These are phyloP conservation scores for Colletotrichum euphorbiae DNA, from an alignment of 2,329 filamentous ascomycete species.

Conservation along the genomic window DNA sequence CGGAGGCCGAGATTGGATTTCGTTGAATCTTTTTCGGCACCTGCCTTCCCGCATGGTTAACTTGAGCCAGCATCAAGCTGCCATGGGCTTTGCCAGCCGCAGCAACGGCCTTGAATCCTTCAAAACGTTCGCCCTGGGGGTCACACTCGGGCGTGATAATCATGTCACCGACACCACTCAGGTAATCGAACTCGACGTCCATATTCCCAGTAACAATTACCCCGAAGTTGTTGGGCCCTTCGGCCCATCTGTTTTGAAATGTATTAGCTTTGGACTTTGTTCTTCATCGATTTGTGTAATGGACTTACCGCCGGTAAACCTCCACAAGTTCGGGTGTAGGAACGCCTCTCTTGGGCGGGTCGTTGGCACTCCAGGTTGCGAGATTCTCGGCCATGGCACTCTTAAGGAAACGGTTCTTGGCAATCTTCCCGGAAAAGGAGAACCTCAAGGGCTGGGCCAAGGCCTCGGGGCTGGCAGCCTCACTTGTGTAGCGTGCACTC, in stretches of 20 bases:
- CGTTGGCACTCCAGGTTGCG: constrained; percentile 68
- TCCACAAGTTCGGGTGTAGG: constrained; percentile 58
- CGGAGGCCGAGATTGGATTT: constrained; percentile 56
- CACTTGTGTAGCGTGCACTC: constrained; percentile 18
- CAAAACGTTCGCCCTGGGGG: constrained; percentile 68
- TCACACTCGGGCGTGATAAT: constrained; percentile 67
- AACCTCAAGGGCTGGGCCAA: constrained; percentile 61
- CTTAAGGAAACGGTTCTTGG: constrained; percentile 75
- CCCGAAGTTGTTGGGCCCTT: constrained; percentile 60
- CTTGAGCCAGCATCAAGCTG: constrained; percentile 69
- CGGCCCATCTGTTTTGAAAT: constrained; percentile 60
- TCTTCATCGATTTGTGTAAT: background rate
- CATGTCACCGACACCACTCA: constrained; percentile 67
- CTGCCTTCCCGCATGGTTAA: constrained; percentile 73
- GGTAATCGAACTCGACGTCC: constrained; percentile 70
- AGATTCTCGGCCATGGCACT: constrained; percentile 75
- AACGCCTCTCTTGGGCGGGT: constrained; percentile 60
- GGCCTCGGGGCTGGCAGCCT: constrained; percentile 26
- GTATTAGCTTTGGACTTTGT: background rate
- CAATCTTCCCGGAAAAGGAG: constrained; percentile 63
- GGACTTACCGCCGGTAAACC: constrained; percentile 60
- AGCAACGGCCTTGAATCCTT: constrained; percentile 69
- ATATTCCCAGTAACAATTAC: constrained; percentile 72
- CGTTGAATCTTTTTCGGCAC: constrained; percentile 47
- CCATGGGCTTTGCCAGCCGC: constrained; percentile 67